These are phyloP conservation scores for Striga hermonthica DNA, from an alignment of 305 asterid genomes.

Conservation along the genomic window DNA sequence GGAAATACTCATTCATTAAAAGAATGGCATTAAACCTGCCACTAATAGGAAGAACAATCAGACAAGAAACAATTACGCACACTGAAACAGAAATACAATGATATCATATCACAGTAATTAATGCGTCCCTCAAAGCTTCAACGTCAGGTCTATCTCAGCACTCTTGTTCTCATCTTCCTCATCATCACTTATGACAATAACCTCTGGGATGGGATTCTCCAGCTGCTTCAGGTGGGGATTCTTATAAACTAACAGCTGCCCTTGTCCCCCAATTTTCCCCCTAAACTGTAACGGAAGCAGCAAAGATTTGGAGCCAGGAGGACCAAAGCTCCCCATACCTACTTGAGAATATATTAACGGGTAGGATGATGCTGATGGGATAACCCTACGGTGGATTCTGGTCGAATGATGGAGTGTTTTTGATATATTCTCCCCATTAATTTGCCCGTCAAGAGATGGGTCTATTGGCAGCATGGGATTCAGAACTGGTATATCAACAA, in stretches of 20 bases:
- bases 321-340: slow-evolving; percentile 24
- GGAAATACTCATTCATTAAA: slow-evolving; percentile 21
- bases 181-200: slow-evolving; percentile 35
- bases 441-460: neutral
- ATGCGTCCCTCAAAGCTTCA: slow-evolving; percentile 34
- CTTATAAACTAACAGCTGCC: neutral
- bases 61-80: neutral
- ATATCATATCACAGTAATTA: slow-evolving; percentile 14
- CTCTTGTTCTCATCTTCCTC: slow-evolving; percentile 31
- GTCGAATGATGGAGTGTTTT: slow-evolving; percentile 17
- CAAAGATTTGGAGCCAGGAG: neutral
- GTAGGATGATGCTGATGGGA: slow-evolving; percentile 16
- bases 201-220: slow-evolving; percentile 26
- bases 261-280: slow-evolving; percentile 22
- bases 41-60: slow-evolving; percentile 12
- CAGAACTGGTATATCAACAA: slow-evolving; percentile 9
- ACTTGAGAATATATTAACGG: slow-evolving; percentile 24
- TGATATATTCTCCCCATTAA: neutral
- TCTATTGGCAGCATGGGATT: slow-evolving; percentile 28
- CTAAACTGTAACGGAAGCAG: slow-evolving; percentile 10
- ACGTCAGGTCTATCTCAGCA: slow-evolving; percentile 37
- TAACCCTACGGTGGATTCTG: slow-evolving; percentile 8
- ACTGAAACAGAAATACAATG: slow-evolving; percentile 23
- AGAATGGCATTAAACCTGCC: slow-evolving; percentile 17
- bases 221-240: slow-evolving; percentile 21